Evolutionary conservation across 1,284 basidiomycete species (phyloP), one percentile per base, ranked within the genome.

Genomic region (Cryptococcus deneoformans): DNA sequence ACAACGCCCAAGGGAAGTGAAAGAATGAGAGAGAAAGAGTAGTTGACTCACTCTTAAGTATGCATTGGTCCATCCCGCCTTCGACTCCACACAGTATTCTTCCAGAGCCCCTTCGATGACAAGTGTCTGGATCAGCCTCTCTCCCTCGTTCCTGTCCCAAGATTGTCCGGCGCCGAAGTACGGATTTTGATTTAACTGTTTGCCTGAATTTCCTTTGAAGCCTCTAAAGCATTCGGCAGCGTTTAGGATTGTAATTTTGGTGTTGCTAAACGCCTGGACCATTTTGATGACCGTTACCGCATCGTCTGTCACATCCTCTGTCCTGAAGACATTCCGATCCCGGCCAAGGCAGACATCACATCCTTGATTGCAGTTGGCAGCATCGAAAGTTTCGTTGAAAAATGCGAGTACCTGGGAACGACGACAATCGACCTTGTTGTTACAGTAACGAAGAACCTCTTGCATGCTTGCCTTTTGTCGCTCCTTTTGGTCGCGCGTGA

Each of bases 341-440:
- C 70, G 65, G 4, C 54, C 59, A 29, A 74, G 57, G 54, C 78
- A 79, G 45, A 74, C 71, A 52, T 79, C 78, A 57, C 78, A 79
- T 2, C 72, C 71, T 24, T 69, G 61, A 56, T 75, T 55, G 58
- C 79, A 79, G 20, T 74, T 58, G 11, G 61, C 59, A 1, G 75
- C 62, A 52, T 77, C 71, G 56, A 78, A 77, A 3, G 57, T 62
- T 57, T 80, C 79, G 55, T 72, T 76, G 57, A 79, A 77, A 67
- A 80, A 79, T 1, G 77, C 65, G 4, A 99, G 82, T 16, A 99
- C 82, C 68, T 92, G 89, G 2, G 84, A 82, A 1, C 96, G 86
- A 8, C 96, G 87, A 70, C 95, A 99, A 65, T 92, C 89, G 40
- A 86, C 85, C 57, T 85, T 82, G 76, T 97, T 92, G 56, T 80